These are phyloP conservation scores for Fragaria ananassa DNA, from an alignment of 306 rosid genomes.

Conservation along the genomic window DNA sequence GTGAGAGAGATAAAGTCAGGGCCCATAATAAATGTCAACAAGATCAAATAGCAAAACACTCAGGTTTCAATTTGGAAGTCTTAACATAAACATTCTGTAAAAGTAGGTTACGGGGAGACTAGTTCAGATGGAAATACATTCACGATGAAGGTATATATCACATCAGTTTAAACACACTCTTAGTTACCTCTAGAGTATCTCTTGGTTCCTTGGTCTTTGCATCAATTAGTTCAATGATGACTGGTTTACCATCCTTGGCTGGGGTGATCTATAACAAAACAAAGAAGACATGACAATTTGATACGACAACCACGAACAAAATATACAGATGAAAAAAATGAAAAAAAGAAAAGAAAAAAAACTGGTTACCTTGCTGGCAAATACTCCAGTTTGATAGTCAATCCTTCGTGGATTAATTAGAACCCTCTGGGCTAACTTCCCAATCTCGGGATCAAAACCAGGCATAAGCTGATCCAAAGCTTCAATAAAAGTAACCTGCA, in stretches of 20 bases:
- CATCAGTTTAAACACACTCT: background rate
- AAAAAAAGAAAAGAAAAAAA: constrained; percentile 13
- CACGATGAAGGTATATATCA: background rate
- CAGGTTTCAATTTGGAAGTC: background rate
- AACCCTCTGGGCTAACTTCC: constrained; percentile 96
- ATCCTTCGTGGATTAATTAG: constrained; percentile 85
- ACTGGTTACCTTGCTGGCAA: constrained; percentile 82
- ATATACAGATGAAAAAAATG: constrained; percentile 13
- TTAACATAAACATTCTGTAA: constrained; percentile 3
- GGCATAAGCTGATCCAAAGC: constrained; percentile 99
- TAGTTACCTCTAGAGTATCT: constrained; percentile 86
- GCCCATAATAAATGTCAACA: constrained; percentile 15
- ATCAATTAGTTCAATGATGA: constrained; percentile 87
- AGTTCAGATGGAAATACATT: background rate
- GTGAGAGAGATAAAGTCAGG: constrained; percentile 27
- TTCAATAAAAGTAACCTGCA: constrained; percentile 93
- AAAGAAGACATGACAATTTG: constrained; percentile 4
- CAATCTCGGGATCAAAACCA: constrained; percentile 99
- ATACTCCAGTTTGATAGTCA: constrained; percentile 93
- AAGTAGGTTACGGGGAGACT: background rate
- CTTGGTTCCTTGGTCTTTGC: constrained; percentile 89
- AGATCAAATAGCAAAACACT: background rate
- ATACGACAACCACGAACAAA: constrained; percentile 21
- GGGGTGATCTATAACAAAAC: constrained; percentile 73
- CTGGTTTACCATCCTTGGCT: constrained; percentile 95